These are phyloP conservation scores for Fusarium mexicanum DNA, from an alignment of 2,329 filamentous ascomycete genomes.

Conservation along the genomic window DNA sequence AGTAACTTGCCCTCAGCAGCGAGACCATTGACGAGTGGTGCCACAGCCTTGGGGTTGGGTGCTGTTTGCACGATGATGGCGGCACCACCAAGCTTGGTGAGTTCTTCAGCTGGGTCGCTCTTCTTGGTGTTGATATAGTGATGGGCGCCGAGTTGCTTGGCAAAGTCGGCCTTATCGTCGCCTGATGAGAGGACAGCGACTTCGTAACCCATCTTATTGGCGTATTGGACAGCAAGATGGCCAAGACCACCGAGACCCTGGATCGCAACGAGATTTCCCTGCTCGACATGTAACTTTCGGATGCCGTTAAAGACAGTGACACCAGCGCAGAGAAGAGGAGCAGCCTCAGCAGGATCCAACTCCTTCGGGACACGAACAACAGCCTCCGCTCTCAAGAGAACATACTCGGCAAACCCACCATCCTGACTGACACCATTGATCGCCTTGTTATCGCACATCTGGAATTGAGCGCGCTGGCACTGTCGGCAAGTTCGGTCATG, in stretches of 20 bases:
- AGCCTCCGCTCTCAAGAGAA: constrained; percentile 68
- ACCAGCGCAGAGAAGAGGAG: constrained; percentile 71
- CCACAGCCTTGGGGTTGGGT: constrained; percentile 66
- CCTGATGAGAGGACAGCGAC: constrained; percentile 75
- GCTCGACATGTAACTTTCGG: constrained; percentile 62
- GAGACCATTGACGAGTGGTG: constrained; percentile 63
- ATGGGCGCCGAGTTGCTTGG: constrained; percentile 56
- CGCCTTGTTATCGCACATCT: constrained; percentile 71
- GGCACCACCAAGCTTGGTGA: constrained; percentile 69
- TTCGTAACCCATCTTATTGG: constrained; percentile 78
- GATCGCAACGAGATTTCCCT: constrained; percentile 64
- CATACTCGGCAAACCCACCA: constrained; percentile 76
- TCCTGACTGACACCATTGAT: constrained; percentile 73
- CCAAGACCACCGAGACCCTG: constrained; percentile 81
- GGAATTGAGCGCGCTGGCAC: constrained; percentile 71
- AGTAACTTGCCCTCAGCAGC: constrained; percentile 66
- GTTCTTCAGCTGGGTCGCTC: constrained; percentile 57
- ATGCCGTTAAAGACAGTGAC: constrained; percentile 71
- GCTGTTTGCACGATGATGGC: constrained; percentile 70
- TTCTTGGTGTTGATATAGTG: constrained; percentile 62
- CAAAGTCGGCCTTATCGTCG: constrained; percentile 74
- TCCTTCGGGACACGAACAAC: constrained; percentile 64
- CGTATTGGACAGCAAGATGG: constrained; percentile 81
- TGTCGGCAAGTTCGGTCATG: constrained; percentile 69
- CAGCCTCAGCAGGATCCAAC: constrained; percentile 62